phyloP scores from a whole-genome alignment of 1,284 basidiomycete genomes.

The Leccinum subfulvum region DNA sequence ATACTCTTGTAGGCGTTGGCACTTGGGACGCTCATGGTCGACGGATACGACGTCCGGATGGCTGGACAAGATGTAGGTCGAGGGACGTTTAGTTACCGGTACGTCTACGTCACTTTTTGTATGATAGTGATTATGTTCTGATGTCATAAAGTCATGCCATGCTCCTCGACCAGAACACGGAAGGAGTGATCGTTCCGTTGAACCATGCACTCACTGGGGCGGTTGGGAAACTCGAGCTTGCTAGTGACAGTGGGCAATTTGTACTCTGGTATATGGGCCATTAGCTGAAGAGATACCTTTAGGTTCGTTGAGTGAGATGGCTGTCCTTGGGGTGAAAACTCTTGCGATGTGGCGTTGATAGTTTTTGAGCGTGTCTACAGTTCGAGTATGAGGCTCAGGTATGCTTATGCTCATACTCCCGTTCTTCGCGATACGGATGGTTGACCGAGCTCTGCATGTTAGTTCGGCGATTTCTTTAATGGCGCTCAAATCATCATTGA shows the following conservation, averaged over 20 bases:
- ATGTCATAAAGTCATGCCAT: constrained; percentile 67
- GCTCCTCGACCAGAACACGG: constrained; percentile 83
- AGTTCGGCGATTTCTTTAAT: constrained; percentile 92
- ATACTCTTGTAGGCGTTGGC: constrained; percentile 65
- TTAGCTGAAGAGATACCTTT: neutral
- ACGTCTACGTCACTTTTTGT: constrained; percentile 8
- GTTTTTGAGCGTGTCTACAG: constrained; percentile 34
- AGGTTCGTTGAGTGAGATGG: constrained; percentile 87
- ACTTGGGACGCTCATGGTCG: constrained; percentile 79
- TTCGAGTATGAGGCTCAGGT: constrained; percentile 90
- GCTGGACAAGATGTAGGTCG: constrained; percentile 89
- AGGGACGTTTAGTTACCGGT: constrained; percentile 88
- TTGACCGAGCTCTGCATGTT: neutral
- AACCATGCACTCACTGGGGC: constrained; percentile 60
- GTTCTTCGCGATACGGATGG: neutral
- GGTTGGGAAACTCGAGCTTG: constrained; percentile 75
- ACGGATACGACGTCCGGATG: constrained; percentile 76
- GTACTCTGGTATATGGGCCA: neutral
- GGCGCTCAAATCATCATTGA: constrained; percentile 88
- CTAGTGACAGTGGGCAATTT: constrained; percentile 64
- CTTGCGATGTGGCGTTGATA: neutral
- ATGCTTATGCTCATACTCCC: constrained; percentile 21
- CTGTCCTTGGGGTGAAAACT: constrained; percentile 71
- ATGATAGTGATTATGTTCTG: neutral
- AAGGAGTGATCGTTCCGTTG: constrained; percentile 74